These are phyloP conservation scores for Trichomonas vaginalis DNA, from an alignment of 208 protist species.

Conservation along the genomic window DNA sequence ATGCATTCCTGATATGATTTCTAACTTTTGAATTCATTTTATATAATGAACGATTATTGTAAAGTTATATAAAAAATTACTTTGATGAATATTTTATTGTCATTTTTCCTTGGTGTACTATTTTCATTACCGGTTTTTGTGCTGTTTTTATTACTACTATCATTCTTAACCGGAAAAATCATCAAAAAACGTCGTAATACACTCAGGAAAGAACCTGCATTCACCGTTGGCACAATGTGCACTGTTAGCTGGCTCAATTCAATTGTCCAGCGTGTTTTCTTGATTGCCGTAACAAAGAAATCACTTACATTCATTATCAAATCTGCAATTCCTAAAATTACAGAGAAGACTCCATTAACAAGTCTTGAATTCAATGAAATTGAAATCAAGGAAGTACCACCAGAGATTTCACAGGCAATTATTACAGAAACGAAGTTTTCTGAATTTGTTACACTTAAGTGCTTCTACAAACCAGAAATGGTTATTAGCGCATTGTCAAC, in stretches of 20 bases:
- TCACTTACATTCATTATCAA: background rate
- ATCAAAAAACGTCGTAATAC: background rate
- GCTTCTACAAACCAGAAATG: background rate
- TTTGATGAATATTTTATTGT: background rate
- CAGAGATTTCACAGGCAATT: background rate
- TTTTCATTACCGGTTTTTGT: background rate
- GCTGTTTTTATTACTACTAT: background rate
- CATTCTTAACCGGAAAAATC: background rate
- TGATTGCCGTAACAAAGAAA: background rate
- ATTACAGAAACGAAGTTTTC: background rate
- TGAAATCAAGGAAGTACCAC: background rate
- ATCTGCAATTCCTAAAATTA: background rate
- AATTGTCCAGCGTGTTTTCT: background rate
- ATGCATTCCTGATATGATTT: no score
- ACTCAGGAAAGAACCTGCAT: background rate
- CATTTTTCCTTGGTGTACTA: background rate
- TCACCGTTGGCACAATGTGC: background rate
- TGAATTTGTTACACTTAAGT: background rate
- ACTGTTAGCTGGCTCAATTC: background rate
- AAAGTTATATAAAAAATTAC: no score
- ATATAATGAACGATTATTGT: no score
- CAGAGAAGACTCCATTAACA: background rate
- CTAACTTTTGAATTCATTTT: no score
- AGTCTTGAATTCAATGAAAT: background rate
- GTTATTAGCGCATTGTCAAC: background rate